Base-by-base conservation (phyloP, 1,139 yeast genomes). In the Groenewaldozyma auringiensis region DNA sequence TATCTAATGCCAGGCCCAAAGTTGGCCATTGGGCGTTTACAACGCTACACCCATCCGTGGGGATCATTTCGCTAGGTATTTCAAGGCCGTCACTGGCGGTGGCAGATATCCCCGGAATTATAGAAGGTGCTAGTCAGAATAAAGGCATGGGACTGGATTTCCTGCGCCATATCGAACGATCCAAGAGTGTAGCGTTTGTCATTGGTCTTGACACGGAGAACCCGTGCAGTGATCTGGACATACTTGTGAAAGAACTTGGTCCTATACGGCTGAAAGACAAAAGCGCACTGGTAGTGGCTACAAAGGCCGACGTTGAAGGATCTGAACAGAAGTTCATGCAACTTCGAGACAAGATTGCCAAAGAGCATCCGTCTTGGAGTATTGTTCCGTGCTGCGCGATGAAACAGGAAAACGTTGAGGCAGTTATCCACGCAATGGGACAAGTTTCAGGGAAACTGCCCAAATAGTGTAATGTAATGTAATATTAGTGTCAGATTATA, bases 11-110 rank as follows among this genome's bases (percentile, higher is more conserved):
- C 0, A 73, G 82, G 48, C 97, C 98, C 1, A 70, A 88, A 49
- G 87, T 92, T 11, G 98, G 97, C 0, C 94, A 88, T 63, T 92
- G 97, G 96, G 95, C 85, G 60, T 92, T 92, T 61, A 92, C 98
- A 0, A 92, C 98, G 1, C 68, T 92, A 47, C 87, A 81, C 53
- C 98, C 98, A 0, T 82, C 92, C 0, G 79, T 92, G 40, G 98
- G 98, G 2, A 89, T 96, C 0, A 84, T 92, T 17, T 72, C 74
- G 43, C 66, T 80, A 32, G 76, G 82, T 1, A 75, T 83, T 3
- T 86, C 82, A 50, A 75, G 76, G 50, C 82, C 87, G 1, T 57
- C 64, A 9, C 88, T 89, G 61, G 86, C 96, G 0, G 97, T 92
- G 1, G 97, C 97, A 1, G 98, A 92, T 67, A 92, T 92, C 50